Evolutionary conservation across 768 basidiomycete genomes (phyloP), one percentile per base, ranked within the genome.

Genomic region (Rhizopogon sp.): DNA sequence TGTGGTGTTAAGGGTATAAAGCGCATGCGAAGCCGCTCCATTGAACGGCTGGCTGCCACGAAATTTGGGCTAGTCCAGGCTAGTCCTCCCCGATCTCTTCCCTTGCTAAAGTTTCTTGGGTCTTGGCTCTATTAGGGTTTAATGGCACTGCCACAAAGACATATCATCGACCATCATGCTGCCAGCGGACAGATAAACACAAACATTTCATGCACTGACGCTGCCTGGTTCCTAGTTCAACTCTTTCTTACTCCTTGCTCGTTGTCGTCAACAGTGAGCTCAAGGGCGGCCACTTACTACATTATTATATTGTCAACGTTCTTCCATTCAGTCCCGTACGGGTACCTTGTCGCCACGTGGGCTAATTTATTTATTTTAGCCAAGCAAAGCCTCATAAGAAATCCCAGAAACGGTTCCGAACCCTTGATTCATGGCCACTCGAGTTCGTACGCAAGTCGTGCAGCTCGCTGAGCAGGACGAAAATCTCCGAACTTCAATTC

Each of bases 361-460:
- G 8, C 16, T 17, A 47, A 25, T 25, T 49, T 49, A 25, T 25
- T 49, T 49, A 49, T 49, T 49, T 49, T 49, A 49, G 47, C 20
- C 47, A 10, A 37, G 35, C 35, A 9, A 47, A 22, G 13, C 14
- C 8, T 5, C 33, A 9, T 9, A 31, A 37, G 35, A 49, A 49
- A 37, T 49, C 46, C 33, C 20, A 41, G 9, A 42, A 49, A 37
- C 33, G 47, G 45, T 33, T 37, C 31, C 44, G 29, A 46, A 6
- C 45, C 45, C 14, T 37, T 51, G 25, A 33, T 20, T 17, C 51
- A 68, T 68, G 67, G 68, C 67, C 17, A 70, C 67, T 50, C 68
- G 70, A 47, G 50, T 58, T n/a, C 67, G 62, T 42, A 40, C 44
- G 10, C 46, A 56, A 29, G 39, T 39, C 28, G 31, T 35, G 20